Conservation (phyloP, 164 flowering plant species). For the grape (Vitis vinifera) region DNA sequence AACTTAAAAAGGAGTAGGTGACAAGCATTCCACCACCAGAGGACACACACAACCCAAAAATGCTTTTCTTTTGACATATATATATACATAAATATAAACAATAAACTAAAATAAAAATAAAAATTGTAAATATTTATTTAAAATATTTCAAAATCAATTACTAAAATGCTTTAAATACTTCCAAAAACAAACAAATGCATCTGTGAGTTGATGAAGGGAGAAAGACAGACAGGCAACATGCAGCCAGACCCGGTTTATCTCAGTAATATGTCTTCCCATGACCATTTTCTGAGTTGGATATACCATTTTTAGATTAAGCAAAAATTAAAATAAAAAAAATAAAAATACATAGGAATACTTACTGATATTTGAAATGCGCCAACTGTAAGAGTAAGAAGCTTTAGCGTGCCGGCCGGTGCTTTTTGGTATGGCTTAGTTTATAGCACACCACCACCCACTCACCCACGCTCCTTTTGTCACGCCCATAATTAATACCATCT, state of each 20-base stretch:
- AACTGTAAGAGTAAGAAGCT: too few relatives aligned
- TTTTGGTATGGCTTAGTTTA: too few relatives aligned
- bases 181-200: too few relatives aligned
- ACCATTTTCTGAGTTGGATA: constrained; percentile 7
- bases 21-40: constrained; percentile 66
- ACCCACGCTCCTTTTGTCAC: too few relatives aligned
- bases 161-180: too few relatives aligned
- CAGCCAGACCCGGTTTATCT: constrained; percentile 19
- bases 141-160: neutral
- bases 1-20: constrained; percentile 63
- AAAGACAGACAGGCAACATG: constrained; percentile 40
- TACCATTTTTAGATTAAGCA: too few relatives aligned
- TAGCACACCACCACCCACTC: too few relatives aligned
- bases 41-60: constrained; percentile 23
- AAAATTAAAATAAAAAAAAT: too few relatives aligned
- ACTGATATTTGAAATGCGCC: too few relatives aligned
- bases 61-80: constrained; percentile 10
- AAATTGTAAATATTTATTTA: neutral
- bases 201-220: constrained; percentile 15
- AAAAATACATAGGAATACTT: too few relatives aligned
- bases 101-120: neutral
- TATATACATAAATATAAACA: neutral
- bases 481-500: too few relatives aligned
- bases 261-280: constrained; percentile 8
- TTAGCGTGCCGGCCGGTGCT: too few relatives aligned